phyloP scores from a whole-genome alignment of 805 yeast species.

The Grigorovia humatica region DNA sequence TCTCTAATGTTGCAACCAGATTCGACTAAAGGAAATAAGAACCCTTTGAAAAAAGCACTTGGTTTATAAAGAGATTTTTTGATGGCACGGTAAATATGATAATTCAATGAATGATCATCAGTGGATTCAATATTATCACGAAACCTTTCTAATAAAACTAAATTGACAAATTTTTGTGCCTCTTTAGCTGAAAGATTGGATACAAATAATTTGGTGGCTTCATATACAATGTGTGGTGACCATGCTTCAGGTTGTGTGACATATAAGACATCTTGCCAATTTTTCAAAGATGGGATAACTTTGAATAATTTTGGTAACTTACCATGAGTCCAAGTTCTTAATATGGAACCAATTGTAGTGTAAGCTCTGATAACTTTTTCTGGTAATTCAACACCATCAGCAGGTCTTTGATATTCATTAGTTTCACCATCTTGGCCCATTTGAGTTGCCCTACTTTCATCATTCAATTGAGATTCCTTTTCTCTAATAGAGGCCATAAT shows the following conservation, averaged over 20 bases:
- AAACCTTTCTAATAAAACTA: conserved; percentile 60
- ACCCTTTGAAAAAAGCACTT: conserved; percentile 94
- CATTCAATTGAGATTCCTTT: conserved; percentile 37
- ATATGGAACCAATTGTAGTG: conserved; percentile 77
- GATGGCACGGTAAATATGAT: conserved; percentile 84
- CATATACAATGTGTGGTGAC: conserved; percentile 93
- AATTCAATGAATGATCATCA: conserved; percentile 72
- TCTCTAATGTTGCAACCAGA: conserved; percentile 85
- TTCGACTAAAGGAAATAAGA: conserved; percentile 82
- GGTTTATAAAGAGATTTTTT: conserved; percentile 94
- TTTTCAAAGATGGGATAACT: conserved; percentile 81
- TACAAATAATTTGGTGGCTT: conserved; percentile 89
- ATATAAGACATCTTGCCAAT: conserved; percentile 91
- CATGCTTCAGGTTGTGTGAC: conserved; percentile 88
- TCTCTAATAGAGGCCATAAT: conserved; percentile 84
- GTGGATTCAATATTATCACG: conserved; percentile 60
- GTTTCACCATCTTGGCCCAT: conserved; percentile 12
- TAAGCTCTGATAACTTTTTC: conserved; percentile 95
- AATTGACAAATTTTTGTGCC: conserved; percentile 72
- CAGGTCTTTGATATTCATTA: conserved; percentile 31
- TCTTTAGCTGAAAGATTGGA: conserved; percentile 81
- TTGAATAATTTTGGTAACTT: conserved; percentile 94
- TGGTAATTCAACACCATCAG: conserved; percentile 77
- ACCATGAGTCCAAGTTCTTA: conserved; percentile 88
- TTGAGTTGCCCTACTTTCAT: conserved; percentile 12